These are phyloP conservation scores for Salvia splendens DNA, from an alignment of 257 asterid genomes.

Conservation along the genomic window DNA sequence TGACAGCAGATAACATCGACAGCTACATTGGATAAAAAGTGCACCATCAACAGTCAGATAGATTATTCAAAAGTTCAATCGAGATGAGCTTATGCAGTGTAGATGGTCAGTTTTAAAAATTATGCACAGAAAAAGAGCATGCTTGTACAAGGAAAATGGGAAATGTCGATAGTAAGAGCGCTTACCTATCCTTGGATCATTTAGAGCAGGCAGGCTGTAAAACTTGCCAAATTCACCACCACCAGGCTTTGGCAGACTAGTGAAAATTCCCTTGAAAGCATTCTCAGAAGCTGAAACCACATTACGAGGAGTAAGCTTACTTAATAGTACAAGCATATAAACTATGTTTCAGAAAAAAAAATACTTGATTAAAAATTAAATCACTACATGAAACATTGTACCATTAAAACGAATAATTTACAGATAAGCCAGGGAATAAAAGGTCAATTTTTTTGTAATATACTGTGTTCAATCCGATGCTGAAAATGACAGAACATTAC, in stretches of 20 bases:
- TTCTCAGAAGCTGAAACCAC: conserved; percentile 69
- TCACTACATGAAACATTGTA: conserved; percentile 2
- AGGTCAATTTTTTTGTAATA: neutral
- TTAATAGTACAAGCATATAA: conserved; percentile 18
- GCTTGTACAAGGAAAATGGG: neutral
- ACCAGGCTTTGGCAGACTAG: conserved; percentile 84
- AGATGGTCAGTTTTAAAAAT: neutral
- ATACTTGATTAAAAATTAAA: neutral
- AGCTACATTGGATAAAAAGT: conserved; percentile 8
- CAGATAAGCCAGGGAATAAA: neutral
- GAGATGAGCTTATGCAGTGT: conserved; percentile 8
- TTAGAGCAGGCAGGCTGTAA: conserved; percentile 84
- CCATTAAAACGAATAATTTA: neutral
- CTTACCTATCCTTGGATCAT: conserved; percentile 86
- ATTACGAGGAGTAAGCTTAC: conserved; percentile 20
- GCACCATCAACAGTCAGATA: neutral
- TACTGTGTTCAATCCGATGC: neutral
- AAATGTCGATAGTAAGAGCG: neutral
- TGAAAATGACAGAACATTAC: neutral
- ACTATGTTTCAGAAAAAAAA: conserved; percentile 11
- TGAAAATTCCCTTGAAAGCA: conserved; percentile 74
- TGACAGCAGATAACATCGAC: conserved; percentile 12
- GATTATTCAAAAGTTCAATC: conserved; percentile 1
- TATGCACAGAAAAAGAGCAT: conserved; percentile 1
- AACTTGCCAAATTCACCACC: conserved; percentile 95